Evolutionary conservation across 2,329 filamentous ascomycete genomes (phyloP).

Genomic region (Cercospora beticola): DNA sequence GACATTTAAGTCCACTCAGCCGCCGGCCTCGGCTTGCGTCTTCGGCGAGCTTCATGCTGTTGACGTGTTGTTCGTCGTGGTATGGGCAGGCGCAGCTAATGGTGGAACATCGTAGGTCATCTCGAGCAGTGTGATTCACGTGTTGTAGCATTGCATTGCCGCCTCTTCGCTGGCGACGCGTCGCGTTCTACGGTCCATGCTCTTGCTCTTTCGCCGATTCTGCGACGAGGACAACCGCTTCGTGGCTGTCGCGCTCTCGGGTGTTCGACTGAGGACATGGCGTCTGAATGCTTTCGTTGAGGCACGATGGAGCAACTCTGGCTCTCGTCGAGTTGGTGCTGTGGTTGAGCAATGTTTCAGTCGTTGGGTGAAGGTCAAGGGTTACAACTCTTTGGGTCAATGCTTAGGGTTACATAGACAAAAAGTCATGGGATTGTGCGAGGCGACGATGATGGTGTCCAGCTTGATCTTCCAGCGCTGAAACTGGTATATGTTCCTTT

Average conservation of each 20-base stretch:
- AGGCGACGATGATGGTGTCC: background rate
- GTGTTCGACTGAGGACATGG: background rate
- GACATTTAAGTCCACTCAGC: slow-evolving; percentile 5
- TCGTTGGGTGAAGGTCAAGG: background rate
- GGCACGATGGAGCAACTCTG: background rate
- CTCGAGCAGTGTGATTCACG: background rate
- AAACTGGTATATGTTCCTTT: background rate
- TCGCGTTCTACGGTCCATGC: background rate
- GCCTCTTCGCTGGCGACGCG: background rate
- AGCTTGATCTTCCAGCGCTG: background rate
- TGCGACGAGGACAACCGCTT: background rate
- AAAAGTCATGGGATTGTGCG: background rate
- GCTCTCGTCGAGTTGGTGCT: background rate
- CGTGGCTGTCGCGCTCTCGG: background rate
- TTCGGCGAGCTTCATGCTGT: slow-evolving; percentile 2
- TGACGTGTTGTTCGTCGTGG: background rate
- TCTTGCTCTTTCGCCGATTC: background rate
- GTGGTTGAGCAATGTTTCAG: background rate
- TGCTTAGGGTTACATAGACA: background rate
- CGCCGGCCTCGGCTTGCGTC: slow-evolving; percentile 7
- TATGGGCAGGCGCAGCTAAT: background rate
- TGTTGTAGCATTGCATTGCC: background rate
- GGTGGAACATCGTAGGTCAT: background rate
- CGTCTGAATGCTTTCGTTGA: background rate
- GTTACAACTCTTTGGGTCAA: background rate